A percentile compares a stretch with the other conserved stretches of the same genome.
Evolutionary conservation across 495 filamentous ascomycete genomes (phyloP).

Genomic region (Aspergillus funiculosus): DNA sequence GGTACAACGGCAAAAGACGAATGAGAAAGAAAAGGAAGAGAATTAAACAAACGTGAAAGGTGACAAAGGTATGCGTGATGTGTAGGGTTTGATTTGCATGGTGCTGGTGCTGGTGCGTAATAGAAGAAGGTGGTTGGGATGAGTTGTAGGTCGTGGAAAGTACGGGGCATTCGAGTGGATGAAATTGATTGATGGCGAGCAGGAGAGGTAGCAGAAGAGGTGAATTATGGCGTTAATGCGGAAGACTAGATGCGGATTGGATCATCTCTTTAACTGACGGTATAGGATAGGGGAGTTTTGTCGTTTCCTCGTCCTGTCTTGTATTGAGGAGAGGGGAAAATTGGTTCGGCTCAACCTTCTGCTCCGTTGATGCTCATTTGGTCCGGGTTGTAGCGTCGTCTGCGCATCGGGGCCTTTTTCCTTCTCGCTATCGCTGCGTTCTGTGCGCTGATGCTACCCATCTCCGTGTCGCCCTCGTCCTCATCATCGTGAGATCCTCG

Average conservation of each 20-base stretch:
- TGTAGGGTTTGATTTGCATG: no score
- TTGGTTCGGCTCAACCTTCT: conserved; percentile 26
- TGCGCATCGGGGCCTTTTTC: conserved; percentile 50
- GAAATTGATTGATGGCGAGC: not conserved
- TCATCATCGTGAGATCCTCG: conserved; percentile 37
- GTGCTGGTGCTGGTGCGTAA: no score
- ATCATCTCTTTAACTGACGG: no score
- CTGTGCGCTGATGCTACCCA: conserved; percentile 28
- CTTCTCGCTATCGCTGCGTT: conserved; percentile 38
- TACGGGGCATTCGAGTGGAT: no score
- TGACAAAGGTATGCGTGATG: not conserved
- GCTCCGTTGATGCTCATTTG: conserved; percentile 37
- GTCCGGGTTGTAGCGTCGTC: conserved; percentile 36
- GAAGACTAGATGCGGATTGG: no score
- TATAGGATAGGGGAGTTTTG: no score
- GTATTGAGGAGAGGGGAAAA: not conserved
- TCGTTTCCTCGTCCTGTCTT: not conserved
- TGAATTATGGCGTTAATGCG: no score
- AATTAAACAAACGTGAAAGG: conserved; percentile 13
- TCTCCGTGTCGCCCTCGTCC: conserved; percentile 44
- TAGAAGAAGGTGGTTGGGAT: not conserved
- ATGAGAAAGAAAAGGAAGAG: conserved; percentile 13
- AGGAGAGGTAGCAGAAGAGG: not conserved
- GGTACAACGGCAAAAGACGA: conserved; percentile 8
- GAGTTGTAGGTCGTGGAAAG: no score